A percentile compares a stretch with the other conserved stretches of the same genome.
phyloP scores from a whole-genome alignment of 768 basidiomycete species.

The Calocybe cyanea region DNA sequence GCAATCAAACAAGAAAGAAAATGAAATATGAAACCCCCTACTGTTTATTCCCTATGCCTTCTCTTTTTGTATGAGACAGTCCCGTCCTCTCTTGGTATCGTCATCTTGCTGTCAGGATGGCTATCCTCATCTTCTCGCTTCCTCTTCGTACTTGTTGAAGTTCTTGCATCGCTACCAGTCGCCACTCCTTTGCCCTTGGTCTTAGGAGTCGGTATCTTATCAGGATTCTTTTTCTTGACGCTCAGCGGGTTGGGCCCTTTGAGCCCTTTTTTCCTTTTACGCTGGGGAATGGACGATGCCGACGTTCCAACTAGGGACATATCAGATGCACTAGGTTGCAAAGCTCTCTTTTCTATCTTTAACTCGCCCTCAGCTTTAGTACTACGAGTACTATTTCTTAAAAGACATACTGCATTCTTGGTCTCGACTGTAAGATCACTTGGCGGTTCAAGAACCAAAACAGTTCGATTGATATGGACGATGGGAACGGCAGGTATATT shows the following conservation, averaged over 20 bases:
- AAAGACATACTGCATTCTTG: slow-evolving; percentile 54
- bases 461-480: slow-evolving; percentile 87
- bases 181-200: slow-evolving; percentile 16
- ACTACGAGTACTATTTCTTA: neutral
- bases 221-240: slow-evolving; percentile 76
- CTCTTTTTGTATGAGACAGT: too few species aligned
- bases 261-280: slow-evolving; percentile 62
- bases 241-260: slow-evolving; percentile 93
- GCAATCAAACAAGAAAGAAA: too few species aligned
- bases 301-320: slow-evolving; percentile 35
- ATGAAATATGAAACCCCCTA: too few species aligned
- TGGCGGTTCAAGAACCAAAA: slow-evolving; percentile 91
- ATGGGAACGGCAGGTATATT: slow-evolving; percentile 82
- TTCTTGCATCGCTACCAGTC: slow-evolving; percentile 40
- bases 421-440: slow-evolving; percentile 69
- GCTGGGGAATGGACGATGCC: slow-evolving; percentile 31
- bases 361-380: slow-evolving; percentile 2
- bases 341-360: slow-evolving; percentile 62
- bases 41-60: too few species aligned
- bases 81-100: too few species aligned
- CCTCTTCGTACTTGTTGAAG: slow-evolving; percentile 27
- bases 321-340: slow-evolving; percentile 51
- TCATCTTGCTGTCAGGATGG: too few species aligned
- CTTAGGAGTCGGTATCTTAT: slow-evolving; percentile 1
- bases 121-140: slow-evolving; percentile 52